Percentiles rank a stretch among this genome's conserved stretches.
phyloP scores from a whole-genome alignment of 176 grass and related monocot species.

The Eremochloa ophiuroides region DNA sequence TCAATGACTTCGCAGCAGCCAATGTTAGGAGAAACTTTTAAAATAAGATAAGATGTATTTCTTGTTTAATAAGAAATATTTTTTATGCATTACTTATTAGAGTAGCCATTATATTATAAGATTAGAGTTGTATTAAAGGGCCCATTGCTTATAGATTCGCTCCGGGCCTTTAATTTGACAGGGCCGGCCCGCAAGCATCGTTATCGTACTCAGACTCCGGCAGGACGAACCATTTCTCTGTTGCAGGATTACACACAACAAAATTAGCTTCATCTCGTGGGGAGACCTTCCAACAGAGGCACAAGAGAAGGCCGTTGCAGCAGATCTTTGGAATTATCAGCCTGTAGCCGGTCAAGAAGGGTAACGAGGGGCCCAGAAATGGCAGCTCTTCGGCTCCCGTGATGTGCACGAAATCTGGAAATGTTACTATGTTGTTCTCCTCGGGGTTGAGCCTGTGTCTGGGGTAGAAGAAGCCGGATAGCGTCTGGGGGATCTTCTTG shows the following conservation, averaged over 20 bases:
- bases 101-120: no score
- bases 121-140: no score
- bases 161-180: no score
- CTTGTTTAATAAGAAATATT: no score
- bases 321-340: background rate
- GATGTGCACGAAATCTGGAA: background rate
- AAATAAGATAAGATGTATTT: no score
- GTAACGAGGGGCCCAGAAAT: background rate
- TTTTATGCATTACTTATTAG: no score
- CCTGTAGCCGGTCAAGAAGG: background rate
- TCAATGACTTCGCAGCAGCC: no score
- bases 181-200: no score
- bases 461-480: background rate
- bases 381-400: background rate
- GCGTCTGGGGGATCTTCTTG: background rate
- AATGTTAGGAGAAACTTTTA: no score
- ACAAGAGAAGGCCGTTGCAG: constrained; percentile 16
- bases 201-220: background rate
- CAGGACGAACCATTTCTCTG: background rate
- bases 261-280: background rate
- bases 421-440: background rate
- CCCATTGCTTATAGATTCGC: no score
- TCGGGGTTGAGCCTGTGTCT: background rate
- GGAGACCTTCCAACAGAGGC: background rate
- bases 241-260: constrained; percentile 10